Evolutionary conservation across 139 green algal species (phyloP).

Genomic region (Medakamo hakoo): DNA sequence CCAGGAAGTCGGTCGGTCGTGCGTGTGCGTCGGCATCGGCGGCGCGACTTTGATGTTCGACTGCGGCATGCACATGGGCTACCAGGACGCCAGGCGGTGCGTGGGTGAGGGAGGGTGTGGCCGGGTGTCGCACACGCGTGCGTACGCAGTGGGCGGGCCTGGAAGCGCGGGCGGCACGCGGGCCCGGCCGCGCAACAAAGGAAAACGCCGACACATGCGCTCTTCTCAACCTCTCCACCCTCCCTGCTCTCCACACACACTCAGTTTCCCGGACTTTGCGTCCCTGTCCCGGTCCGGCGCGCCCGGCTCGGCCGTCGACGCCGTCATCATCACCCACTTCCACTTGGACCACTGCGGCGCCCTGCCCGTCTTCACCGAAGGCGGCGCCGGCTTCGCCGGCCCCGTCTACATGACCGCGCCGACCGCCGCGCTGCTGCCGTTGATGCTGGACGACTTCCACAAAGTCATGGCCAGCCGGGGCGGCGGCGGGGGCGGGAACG

Average conservation of each 20-base stretch:
- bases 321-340: conserved; percentile 50
- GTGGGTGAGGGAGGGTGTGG: conserved; percentile 3
- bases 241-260: too few relatives aligned
- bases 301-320: conserved; percentile 16
- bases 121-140: background rate
- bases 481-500: background rate
- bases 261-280: background rate
- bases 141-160: too few relatives aligned
- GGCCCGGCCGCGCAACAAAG: too few relatives aligned
- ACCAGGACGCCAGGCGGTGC: background rate
- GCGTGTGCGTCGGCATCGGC: background rate
- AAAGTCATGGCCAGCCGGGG: conserved; percentile 7
- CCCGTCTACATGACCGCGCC: conserved; percentile 56
- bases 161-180: too few relatives aligned
- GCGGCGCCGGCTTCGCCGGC: conserved; percentile 37
- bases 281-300: background rate
- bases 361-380: conserved; percentile 46
- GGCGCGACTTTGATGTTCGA: background rate
- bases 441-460: conserved; percentile 61
- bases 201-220: too few relatives aligned
- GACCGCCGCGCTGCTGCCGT: conserved; percentile 42
- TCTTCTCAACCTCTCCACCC: too few relatives aligned
- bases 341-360: conserved; percentile 49
- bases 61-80: background rate
- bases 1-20: background rate